Conservation (phyloP, 345 rosid species). For the Erodium maritimum region DNA sequence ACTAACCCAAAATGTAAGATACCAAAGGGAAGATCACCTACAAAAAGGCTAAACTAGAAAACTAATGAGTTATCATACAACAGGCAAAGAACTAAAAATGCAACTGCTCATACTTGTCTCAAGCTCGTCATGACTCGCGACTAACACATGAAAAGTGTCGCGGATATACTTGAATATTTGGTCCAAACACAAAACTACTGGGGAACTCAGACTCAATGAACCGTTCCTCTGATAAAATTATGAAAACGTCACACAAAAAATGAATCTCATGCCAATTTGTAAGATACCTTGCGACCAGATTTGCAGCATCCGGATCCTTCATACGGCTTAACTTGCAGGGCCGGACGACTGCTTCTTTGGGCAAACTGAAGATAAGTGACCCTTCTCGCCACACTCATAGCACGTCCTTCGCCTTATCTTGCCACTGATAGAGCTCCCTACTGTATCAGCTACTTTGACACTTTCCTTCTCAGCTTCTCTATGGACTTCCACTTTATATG, state of each 20-base stretch:
- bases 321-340: slow-evolving; percentile 1
- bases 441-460: not conserved
- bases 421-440: not conserved
- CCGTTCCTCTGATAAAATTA: not conserved
- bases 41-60: too few relatives aligned
- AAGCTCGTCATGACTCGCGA: not conserved
- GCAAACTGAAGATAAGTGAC: not conserved
- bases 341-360: slow-evolving; percentile 26
- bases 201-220: not conserved
- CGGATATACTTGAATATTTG: too few relatives aligned
- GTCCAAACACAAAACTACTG: not conserved
- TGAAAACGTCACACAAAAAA: not conserved
- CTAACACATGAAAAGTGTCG: too few relatives aligned
- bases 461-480: not conserved
- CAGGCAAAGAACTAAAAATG: too few relatives aligned
- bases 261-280: not conserved
- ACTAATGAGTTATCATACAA: too few relatives aligned
- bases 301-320: too few relatives aligned
- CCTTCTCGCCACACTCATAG: not conserved
- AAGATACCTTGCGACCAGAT: too few relatives aligned
- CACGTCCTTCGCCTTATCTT: not conserved
- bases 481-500: too few relatives aligned
- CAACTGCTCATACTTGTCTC: too few relatives aligned
- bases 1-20: too few relatives aligned
- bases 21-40: too few relatives aligned